Base-by-base conservation (phyloP, 129 eudicot genomes). In the Tagetes patula region DNA sequence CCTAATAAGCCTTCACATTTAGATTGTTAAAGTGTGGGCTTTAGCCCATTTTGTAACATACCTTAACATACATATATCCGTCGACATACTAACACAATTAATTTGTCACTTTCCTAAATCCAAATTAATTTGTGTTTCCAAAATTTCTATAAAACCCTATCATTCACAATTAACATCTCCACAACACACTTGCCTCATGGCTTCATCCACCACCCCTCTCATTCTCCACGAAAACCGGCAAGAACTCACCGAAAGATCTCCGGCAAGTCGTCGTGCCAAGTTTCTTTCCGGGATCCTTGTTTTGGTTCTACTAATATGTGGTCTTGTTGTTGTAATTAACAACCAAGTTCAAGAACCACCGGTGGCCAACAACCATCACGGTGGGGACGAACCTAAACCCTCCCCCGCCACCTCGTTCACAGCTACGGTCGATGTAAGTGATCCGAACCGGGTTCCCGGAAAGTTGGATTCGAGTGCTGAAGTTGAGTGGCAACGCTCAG, bases 401-500 rank as follows among this genome's bases (percentile, higher is more conserved):
- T 45, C 52, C 31, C 2, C 61, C 38, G 36, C 59, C 62, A 66
- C 49, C 84, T 39, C 78, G 62, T 33, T 52, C 38, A 47, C 27
- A 20, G 27, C 27, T 20, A 20, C 27, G 27, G 27, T 20, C 27
- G 27, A 20, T 20, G 27, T 20, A 20, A 20, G 8, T 42, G 77
- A 38, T 2, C n/a, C 20, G 68, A 43, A 20, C 53, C 42, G 36
- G 45, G n/a, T 65, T 79, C 61, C 72, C 13, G 66, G n/a, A 65
- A 3, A 60, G 49, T 38, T 73, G 78, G 69, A 72, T 13, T 10
- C 87, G 7, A 86, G 81, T 73, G 86, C 62, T 9, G 82, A 83
- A 75, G 75, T 93, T 55, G 70, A 84, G 31, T 93, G 98, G 98
- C 93, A 93, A 71, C 83, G 96, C 42, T 85, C 96, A 0, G 82